Evolutionary conservation across 2,329 filamentous ascomycete genomes (phyloP).

Genomic region (Coniella vitis): DNA sequence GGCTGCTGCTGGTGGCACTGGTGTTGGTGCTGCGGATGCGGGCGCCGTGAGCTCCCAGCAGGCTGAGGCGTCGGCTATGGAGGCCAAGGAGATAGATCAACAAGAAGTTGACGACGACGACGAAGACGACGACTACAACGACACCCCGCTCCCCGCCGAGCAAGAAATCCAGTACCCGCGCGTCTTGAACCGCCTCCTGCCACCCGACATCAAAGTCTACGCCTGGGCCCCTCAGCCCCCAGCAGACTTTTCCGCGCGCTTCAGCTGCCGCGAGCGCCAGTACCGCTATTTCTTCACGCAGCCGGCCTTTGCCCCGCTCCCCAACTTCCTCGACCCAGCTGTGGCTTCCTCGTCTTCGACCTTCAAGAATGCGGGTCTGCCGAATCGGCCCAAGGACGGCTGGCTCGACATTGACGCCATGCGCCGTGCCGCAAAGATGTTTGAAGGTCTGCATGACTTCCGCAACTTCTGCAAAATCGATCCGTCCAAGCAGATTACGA

Average conservation of each 20-base stretch:
- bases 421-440: constrained; percentile 71
- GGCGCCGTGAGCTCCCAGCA: background rate
- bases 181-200: constrained; percentile 79
- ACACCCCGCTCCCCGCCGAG: constrained; percentile 55
- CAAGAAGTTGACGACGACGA: constrained; percentile 2
- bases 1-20: constrained; percentile 17
- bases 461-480: constrained; percentile 96
- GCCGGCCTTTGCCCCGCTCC: constrained; percentile 70
- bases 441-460: constrained; percentile 85
- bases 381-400: constrained; percentile 46
- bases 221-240: constrained; percentile 89
- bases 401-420: constrained; percentile 87
- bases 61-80: constrained; percentile 9
- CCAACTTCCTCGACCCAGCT: constrained; percentile 38
- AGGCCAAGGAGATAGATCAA: constrained; percentile 9
- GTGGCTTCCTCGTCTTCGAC: constrained; percentile 17
- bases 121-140: constrained; percentile 24
- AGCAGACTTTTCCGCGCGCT: constrained; percentile 76
- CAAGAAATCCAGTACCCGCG: constrained; percentile 82
- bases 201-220: constrained; percentile 80
- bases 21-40: background rate
- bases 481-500: constrained; percentile 78
- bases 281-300: constrained; percentile 99
- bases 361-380: background rate
- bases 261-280: constrained; percentile 82